phyloP scores from a whole-genome alignment of 257 asterid genomes.

The Solanum etuberosum region DNA sequence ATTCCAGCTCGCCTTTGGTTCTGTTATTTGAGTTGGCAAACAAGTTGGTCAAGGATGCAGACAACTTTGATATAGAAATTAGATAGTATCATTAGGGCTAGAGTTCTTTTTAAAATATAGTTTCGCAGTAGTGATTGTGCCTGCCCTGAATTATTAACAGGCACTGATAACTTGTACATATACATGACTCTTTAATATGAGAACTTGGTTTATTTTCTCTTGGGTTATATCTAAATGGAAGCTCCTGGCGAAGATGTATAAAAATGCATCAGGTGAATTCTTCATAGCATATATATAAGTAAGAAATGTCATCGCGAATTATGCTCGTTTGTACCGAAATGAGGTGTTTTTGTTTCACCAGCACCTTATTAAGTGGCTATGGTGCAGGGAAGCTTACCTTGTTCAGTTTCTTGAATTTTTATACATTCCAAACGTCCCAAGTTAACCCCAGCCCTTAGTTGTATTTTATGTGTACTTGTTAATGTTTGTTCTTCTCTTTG shows the following conservation, averaged over 20 bases:
- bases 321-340: background rate
- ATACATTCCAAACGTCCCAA: background rate
- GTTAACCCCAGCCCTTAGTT: background rate
- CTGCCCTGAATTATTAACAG: constrained; percentile 16
- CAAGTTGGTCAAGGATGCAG: background rate
- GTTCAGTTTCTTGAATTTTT: background rate
- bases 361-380: background rate
- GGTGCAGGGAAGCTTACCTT: background rate
- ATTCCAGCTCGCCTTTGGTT: constrained; percentile 49
- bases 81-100: constrained; percentile 4
- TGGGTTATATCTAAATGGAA: background rate
- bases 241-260: background rate
- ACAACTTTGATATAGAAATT: constrained; percentile 2
- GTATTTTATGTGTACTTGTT: background rate
- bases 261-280: background rate
- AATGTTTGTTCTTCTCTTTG: background rate
- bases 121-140: constrained; percentile 14
- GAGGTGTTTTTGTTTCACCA: too few relatives aligned
- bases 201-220: background rate
- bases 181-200: constrained; percentile 11
- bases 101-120: constrained; percentile 7
- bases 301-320: background rate
- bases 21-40: constrained; percentile 15
- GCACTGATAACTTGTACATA: constrained; percentile 41
- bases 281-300: background rate